Percentiles rank a stretch among this genome's conserved stretches.
phyloP scores from a whole-genome alignment of 805 yeast genomes.

The Lipomyces anomalus region DNA sequence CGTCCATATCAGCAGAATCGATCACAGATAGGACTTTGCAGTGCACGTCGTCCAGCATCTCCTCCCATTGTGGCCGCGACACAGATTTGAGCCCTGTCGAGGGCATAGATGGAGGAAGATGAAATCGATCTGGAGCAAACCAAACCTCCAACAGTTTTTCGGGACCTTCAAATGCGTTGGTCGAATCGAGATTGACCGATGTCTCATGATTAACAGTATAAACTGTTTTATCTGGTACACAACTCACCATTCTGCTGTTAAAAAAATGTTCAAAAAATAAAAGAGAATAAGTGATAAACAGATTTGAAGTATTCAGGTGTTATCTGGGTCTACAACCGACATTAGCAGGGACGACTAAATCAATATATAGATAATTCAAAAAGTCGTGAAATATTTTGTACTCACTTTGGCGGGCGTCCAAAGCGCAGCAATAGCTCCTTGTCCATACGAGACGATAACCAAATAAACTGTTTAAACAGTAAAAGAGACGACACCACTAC shows the following conservation, averaged over 20 bases:
- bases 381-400: neutral
- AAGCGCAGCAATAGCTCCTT: slow-evolving; percentile 35
- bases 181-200: slow-evolving; percentile 73
- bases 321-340: neutral
- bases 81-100: slow-evolving; percentile 51
- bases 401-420: slow-evolving; percentile 34
- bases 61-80: slow-evolving; percentile 62
- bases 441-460: slow-evolving; percentile 31
- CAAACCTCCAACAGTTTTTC: slow-evolving; percentile 88
- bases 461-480: too few relatives aligned
- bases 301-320: neutral
- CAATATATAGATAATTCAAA: neutral
- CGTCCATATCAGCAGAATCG: slow-evolving; percentile 60
- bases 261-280: neutral
- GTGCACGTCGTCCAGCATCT: slow-evolving; percentile 69
- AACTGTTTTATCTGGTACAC: slow-evolving; percentile 5
- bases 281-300: neutral
- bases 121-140: slow-evolving; percentile 54
- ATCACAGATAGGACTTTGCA: slow-evolving; percentile 84
- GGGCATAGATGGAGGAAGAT: slow-evolving; percentile 37
- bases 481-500: too few relatives aligned
- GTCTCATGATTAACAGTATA: slow-evolving; percentile 68
- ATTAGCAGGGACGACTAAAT: neutral
- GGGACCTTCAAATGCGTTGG: slow-evolving; percentile 95
- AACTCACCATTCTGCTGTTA: neutral